phyloP scores from a whole-genome alignment of 306 rosid species.

The Quercus glauca region DNA sequence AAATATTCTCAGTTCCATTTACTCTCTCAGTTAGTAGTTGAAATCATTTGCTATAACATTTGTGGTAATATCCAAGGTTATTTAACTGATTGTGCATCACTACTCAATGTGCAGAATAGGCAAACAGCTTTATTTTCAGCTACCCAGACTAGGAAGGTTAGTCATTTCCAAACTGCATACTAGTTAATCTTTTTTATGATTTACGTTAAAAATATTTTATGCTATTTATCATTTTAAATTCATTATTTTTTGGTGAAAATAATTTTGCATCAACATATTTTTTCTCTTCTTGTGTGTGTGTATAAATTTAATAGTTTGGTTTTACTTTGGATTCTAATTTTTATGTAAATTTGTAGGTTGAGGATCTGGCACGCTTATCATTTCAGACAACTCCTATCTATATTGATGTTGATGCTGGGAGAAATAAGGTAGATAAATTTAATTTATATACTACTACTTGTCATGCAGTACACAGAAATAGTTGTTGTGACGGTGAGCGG shows the following conservation, averaged over 20 bases:
- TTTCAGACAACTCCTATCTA: conserved; percentile 66
- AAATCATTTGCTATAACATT: not conserved
- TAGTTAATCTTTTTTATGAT: not conserved
- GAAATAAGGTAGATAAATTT: conserved; percentile 52
- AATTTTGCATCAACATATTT: not conserved
- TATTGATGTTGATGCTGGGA: conserved; percentile 84
- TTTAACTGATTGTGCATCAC: conserved; percentile 22
- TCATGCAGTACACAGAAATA: not conserved
- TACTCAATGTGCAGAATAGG: conserved; percentile 62
- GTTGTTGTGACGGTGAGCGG: not conserved
- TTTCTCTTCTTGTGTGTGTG: not conserved
- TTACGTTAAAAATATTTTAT: not conserved
- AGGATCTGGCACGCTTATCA: conserved; percentile 87
- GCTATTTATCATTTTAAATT: not conserved
- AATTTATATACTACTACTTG: not conserved
- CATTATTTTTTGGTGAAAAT: not conserved
- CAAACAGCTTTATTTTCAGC: conserved; percentile 96
- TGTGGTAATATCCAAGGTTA: not conserved
- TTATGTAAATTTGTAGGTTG: conserved; percentile 50
- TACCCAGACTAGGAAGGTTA: conserved; percentile 94
- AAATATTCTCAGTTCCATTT: not conserved
- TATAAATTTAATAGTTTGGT: conserved; percentile 21
- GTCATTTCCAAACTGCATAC: conserved; percentile 11
- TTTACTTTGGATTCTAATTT: not conserved
- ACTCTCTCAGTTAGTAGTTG: not conserved